Evolutionary conservation across 1,139 yeast species (phyloP).

Genomic region (Kodamaea arcana): DNA sequence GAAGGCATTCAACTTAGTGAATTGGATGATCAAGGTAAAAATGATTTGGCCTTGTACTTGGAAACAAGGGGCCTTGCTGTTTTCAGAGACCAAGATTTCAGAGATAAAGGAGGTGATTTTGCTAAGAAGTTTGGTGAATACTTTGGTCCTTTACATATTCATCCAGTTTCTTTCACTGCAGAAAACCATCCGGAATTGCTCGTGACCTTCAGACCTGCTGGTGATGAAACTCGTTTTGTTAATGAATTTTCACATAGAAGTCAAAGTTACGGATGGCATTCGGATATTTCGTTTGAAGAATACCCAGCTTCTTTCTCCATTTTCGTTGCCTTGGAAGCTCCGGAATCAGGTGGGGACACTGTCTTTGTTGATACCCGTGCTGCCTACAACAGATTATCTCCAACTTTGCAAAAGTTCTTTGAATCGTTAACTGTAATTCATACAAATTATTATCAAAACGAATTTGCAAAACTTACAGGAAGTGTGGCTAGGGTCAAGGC

Average conservation of each 20-base stretch:
- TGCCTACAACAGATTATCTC: slow-evolving; percentile 30
- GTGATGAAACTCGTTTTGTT: slow-evolving; percentile 20
- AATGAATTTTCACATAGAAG: slow-evolving; percentile 18
- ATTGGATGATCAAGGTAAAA: slow-evolving; percentile 27
- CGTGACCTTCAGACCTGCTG: slow-evolving; percentile 28
- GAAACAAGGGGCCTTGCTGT: slow-evolving; percentile 30
- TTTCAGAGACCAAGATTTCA: slow-evolving; percentile 30
- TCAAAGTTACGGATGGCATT: slow-evolving; percentile 23
- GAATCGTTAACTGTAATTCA: slow-evolving; percentile 26
- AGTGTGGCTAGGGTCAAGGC: slow-evolving; percentile 17
- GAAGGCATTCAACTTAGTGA: slow-evolving; percentile 30
- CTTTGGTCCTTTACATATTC: slow-evolving; percentile 32
- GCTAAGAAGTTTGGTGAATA: slow-evolving; percentile 26
- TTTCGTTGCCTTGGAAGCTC: slow-evolving; percentile 31
- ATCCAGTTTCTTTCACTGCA: slow-evolving; percentile 26
- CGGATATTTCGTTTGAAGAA: slow-evolving; percentile 30
- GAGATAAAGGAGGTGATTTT: slow-evolving; percentile 27
- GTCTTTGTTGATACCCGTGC: slow-evolving; percentile 30
- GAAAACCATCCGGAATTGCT: slow-evolving; percentile 26
- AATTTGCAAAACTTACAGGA: slow-evolving; percentile 13
- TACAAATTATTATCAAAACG: slow-evolving; percentile 22
- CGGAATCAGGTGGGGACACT: slow-evolving; percentile 31
- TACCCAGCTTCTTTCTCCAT: slow-evolving; percentile 29
- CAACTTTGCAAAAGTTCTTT: slow-evolving; percentile 23
- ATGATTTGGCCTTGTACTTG: slow-evolving; percentile 29